Base-by-base conservation (phyloP, 2,329 filamentous ascomycete genomes). In the Pseudocercospora fijiensis region DNA sequence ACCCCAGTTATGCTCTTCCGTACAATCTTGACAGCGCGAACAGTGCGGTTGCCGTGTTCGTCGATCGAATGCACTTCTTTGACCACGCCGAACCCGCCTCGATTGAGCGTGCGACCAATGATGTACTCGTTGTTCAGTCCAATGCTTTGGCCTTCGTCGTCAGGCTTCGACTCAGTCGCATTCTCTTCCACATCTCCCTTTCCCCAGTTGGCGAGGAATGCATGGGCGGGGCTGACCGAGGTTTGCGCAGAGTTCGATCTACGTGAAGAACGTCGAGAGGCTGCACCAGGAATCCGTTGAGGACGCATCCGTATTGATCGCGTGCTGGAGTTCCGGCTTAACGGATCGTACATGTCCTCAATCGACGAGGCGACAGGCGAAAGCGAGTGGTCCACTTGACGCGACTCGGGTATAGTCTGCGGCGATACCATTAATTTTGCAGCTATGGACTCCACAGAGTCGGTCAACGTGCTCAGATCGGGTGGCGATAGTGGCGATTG, bases 21-120 rank as follows among this genome's bases (percentile, higher is more conserved):
- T 18, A 90, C 86, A 68, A 90, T 88, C 73, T 90, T 90, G 66
- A 90, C 87, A 2, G 87, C 87, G 59, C 83, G 82, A n/a, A 83
- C 80, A 47, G 82, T 78, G 43, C 83, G 82, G 57, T 81, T 77
- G 30, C 82, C 83, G 20, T 69, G 63, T 37, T 67, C 65, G 57
- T 85, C 82, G 52, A 89, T 83, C 60, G 86, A 88, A 65, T 82
- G 86, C 7, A 87, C 86, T 75, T 90, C 87, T 71, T 88, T 88
- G 33, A 90, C 85, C 1, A 85, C 80, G 67, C 86, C 88, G 74
- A 89, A 89, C 3, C 87, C 87, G 26, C 87, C 87, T 66, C 81
- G 85, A 2, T 86, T 87, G 64, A 90, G 86, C 64, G 86, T 83
- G 67, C 87, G 86, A 55, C 87, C 87, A 58, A 90, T 84, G 30